phyloP scores from a whole-genome alignment of 305 asterid genomes.

The Caryopteris hybrid region DNA sequence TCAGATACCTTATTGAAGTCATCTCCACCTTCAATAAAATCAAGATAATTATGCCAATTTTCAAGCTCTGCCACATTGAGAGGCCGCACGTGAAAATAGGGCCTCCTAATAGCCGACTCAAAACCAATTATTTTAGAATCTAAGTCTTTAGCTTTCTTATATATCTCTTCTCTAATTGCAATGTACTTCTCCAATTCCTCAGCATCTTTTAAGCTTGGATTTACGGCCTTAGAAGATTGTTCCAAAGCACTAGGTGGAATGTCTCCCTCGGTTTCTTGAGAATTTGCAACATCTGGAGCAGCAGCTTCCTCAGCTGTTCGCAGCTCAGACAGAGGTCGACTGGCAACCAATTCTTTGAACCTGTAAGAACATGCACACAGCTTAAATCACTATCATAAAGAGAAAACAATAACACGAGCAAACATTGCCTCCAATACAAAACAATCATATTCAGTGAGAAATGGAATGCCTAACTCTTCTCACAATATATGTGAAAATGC shows the following conservation, averaged over 20 bases:
- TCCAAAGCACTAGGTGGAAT: conserved; percentile 43
- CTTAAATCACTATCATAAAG: conserved; percentile 12
- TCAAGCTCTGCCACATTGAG: conserved; percentile 90
- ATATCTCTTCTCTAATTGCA: conserved; percentile 81
- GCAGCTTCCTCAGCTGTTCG: conserved; percentile 85
- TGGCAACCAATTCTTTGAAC: conserved; percentile 94
- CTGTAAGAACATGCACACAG: conserved; percentile 35
- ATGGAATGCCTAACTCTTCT: not conserved
- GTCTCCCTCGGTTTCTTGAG: conserved; percentile 70
- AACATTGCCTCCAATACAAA: not conserved
- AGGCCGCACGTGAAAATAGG: conserved; percentile 96
- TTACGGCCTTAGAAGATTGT: conserved; percentile 58
- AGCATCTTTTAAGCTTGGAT: conserved; percentile 79
- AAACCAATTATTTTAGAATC: conserved; percentile 90
- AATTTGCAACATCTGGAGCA: conserved; percentile 38
- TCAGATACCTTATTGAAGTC: conserved; percentile 89
- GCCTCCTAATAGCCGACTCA: conserved; percentile 95
- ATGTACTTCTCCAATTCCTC: conserved; percentile 99
- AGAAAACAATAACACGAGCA: conserved; percentile 4
- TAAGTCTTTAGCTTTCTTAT: conserved; percentile 86
- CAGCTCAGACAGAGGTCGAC: conserved; percentile 80
- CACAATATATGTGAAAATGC: not conserved
- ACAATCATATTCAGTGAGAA: not conserved
- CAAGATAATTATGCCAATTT: conserved; percentile 94
- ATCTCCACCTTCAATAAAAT: conserved; percentile 75